Evolutionary conservation across 495 filamentous ascomycete species (phyloP).

Genomic region (Lindgomyces ingoldianus): DNA sequence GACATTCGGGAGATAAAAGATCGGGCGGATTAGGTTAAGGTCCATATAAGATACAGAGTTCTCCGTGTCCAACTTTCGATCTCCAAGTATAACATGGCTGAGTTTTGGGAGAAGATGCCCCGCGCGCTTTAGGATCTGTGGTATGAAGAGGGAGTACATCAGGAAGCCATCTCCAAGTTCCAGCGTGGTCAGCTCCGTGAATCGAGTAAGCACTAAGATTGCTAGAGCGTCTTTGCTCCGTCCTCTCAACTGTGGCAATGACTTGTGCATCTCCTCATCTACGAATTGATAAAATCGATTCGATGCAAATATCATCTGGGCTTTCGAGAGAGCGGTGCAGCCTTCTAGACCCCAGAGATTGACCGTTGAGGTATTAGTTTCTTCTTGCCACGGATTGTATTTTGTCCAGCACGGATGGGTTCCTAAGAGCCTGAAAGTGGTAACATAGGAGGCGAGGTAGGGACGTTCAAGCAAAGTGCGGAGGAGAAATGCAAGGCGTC

Average conservation of each 20-base stretch:
- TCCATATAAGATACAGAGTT: conserved; percentile 17
- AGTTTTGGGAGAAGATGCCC: conserved; percentile 11
- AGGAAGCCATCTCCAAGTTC: conserved; percentile 12
- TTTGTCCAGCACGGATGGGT: conserved; percentile 6
- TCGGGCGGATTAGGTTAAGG: conserved; percentile 14
- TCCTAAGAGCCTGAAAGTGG: conserved; percentile 8
- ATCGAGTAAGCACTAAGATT: conserved; percentile 10
- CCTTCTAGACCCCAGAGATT: conserved; percentile 21
- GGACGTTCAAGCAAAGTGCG: conserved; percentile 17
- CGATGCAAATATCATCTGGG: conserved; percentile 11
- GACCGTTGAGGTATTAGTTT: background rate
- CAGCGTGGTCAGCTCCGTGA: conserved; percentile 17
- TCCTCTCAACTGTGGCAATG: background rate
- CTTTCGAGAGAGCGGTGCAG: conserved; percentile 6
- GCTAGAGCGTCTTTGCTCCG: conserved; percentile 19
- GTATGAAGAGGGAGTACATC: conserved; percentile 11
- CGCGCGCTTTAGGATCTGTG: conserved; percentile 11
- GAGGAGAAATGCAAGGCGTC: conserved; percentile 11
- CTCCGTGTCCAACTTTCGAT: background rate
- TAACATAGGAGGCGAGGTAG: conserved; percentile 5
- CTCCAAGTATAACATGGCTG: conserved; percentile 4
- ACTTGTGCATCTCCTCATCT: conserved; percentile 13
- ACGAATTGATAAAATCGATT: conserved; percentile 21
- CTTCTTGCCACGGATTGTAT: conserved; percentile 13
- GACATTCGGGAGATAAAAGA: conserved; percentile 5